Conservation (phyloP, 75 land plant genomes). For the Selaginella moellendorffii region DNA sequence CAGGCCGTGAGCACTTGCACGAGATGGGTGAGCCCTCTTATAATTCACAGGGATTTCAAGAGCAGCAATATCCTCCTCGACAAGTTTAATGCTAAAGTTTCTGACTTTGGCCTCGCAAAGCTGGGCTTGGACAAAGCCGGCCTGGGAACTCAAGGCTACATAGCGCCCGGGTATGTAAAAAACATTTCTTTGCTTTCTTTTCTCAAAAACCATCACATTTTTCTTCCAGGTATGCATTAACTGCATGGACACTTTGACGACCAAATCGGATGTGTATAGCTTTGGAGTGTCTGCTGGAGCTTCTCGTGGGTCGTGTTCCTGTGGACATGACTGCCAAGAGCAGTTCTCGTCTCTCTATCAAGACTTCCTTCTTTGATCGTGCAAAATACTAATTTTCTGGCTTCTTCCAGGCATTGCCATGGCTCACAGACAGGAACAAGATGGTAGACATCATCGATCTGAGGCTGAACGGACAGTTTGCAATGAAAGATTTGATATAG, state of each 20-base stretch:
- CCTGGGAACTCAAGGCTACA: constrained; percentile 62
- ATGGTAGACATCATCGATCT: constrained; percentile 49
- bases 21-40: constrained; percentile 44
- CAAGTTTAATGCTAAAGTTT: constrained; percentile 60
- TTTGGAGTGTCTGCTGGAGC: constrained; percentile 70
- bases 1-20: constrained; percentile 63
- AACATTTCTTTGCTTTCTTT: background rate
- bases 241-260: constrained; percentile 70
- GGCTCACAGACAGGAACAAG: constrained; percentile 45
- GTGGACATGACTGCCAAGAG: constrained; percentile 63
- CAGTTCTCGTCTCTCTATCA: constrained; percentile 58
- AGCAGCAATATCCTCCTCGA: constrained; percentile 51
- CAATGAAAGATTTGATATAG: constrained; percentile 51
- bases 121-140: constrained; percentile 62
- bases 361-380: too few relatives aligned
- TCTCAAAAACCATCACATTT: background rate
- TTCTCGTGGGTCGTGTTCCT: constrained; percentile 66
- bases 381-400: background rate
- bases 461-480: constrained; percentile 48
- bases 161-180: constrained; percentile 66
- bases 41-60: constrained; percentile 74
- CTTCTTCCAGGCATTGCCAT: constrained; percentile 40
- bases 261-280: constrained; percentile 90
- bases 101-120: constrained; percentile 72
- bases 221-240: constrained; percentile 59